Base-by-base conservation (phyloP, 805 yeast genomes). In the Cyberlindnera xylosilytica region DNA sequence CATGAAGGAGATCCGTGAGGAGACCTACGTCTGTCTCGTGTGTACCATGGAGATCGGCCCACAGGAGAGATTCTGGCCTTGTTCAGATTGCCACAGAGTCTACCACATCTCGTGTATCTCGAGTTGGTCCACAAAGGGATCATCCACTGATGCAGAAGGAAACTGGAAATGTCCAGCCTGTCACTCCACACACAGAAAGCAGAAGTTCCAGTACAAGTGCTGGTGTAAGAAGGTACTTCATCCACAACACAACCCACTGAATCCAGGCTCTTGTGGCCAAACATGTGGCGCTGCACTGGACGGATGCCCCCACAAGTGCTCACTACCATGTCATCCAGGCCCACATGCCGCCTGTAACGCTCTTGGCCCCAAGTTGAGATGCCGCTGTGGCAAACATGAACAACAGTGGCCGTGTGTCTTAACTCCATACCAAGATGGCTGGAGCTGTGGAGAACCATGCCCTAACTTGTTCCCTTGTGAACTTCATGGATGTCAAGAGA, bases 151-250 rank as follows among this genome's bases (percentile, higher is more conserved):
- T 26, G 65, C 63, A 1, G 71, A 73, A 34, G 75, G 74, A 37
- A 68, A 72, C 31, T 89, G 97, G 97, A 72, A 89, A 54, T 89
- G 97, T 62, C 97, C 97, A 1, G 75, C 85, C 3, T 86, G 95
- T 60, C 87, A 79, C 63, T 68, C 63, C 36, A 77, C 68, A 38
- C 67, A 63, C 39, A 54, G 46, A 45, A 54, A 65, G 54, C 69
- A 74, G 34, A 89, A 87, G 28, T 72, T 63, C 49, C 72, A 61
- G 30, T 82, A 76, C 61, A 76, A 76, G 1, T 89, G 97, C 58
- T 89, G 97, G 97, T 89, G 97, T 69, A 91, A 90, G 1, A 83
- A 86, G 54, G 75, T 73, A 3, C 66, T 76, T 16, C 78, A 85
- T 49, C 97, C 97, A 0, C 65, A 60, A 4, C 62, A 72, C 1